Evolutionary conservation across 331 rosid genomes (phyloP), one percentile per base, ranked within the genome.

Genomic region (Rosa hybrid): DNA sequence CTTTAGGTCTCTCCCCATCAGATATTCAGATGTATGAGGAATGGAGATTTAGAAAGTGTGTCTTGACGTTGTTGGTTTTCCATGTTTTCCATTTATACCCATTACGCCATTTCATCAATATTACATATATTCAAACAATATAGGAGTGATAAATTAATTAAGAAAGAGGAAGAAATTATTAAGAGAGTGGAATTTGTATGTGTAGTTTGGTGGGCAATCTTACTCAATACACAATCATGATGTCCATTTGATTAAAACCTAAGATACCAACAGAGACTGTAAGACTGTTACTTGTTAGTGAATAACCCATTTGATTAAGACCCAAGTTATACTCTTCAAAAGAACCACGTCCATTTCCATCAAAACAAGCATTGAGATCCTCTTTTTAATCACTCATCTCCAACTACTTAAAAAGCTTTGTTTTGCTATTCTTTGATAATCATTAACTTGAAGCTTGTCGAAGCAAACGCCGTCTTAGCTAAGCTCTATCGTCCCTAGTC

Each of bases 231-330:
- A 60, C 77, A 56, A 25, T 54, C 70, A 75, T 57, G 48, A 78
- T 42, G 23, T 20, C 10, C 12, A 62, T 64, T 59, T 65, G 77
- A 78, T 30, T 53, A 41, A 59, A 79, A 78, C 17, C 42, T 54
- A 77, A 77, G 81, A 71, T 68, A 25, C 46, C 41, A 77, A 34
- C 60, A 27, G 4, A 68, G 68, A 48, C 42, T 23, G 81, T 21
- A 56, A 56, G 53, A 80, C 62, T 78, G 57, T 39, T 5, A 75
- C 69, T 41, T 57, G 57, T 75, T 21, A 79, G 23, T 53, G 45
- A 75, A 82, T 53, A 84, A 63, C 76, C 70, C 78, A 57, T 68
- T 78, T 83, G 84, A 86, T 85, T 84, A 77, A 46, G 77, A 83
- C 81, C 71, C 84, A 80, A 84, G 77, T 76, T 76, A 74, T 68